These are phyloP conservation scores for Monosporascus sp. DNA, from an alignment of 2,329 filamentous ascomycete species.

Conservation along the genomic window DNA sequence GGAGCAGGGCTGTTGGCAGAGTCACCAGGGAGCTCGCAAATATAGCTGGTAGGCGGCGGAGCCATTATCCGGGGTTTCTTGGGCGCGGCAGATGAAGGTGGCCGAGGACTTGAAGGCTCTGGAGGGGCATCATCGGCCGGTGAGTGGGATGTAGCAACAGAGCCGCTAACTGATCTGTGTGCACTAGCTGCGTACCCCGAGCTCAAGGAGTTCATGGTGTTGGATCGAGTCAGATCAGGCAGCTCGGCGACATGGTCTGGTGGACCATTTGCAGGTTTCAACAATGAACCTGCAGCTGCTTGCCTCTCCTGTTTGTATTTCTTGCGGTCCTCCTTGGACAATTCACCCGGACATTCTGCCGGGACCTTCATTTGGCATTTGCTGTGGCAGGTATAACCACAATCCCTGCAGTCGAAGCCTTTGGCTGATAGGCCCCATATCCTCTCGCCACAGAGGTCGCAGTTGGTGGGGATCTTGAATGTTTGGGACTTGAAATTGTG, in stretches of 20 bases:
- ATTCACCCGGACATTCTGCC: constrained; percentile 89
- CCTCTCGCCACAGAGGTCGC: constrained; percentile 90
- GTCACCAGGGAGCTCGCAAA: constrained; percentile 59
- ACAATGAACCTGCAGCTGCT: constrained; percentile 62
- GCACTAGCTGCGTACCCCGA: constrained; percentile 82
- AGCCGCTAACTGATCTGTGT: constrained; percentile 67
- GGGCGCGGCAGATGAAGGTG: constrained; percentile 36
- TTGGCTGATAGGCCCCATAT: constrained; percentile 98
- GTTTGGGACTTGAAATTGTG: constrained; percentile 99
- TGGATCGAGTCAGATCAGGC: constrained; percentile 67
- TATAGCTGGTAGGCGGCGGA: constrained; percentile 77
- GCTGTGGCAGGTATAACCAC: constrained; percentile 95
- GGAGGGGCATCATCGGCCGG: constrained; percentile 47
- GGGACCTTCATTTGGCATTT: constrained; percentile 99
- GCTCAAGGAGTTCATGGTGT: constrained; percentile 86
- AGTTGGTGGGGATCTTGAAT: constrained; percentile 98
- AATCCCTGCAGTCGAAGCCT: constrained; percentile 92
- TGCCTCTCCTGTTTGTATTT: constrained; percentile 85
- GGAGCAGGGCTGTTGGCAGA: constrained; percentile 37
- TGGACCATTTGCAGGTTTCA: constrained; percentile 43
- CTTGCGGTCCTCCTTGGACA: constrained; percentile 92
- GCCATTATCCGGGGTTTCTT: constrained; percentile 74
- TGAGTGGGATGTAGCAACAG: constrained; percentile 33
- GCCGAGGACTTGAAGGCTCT: constrained; percentile 38
- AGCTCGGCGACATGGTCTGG: constrained; percentile 53